phyloP scores from a whole-genome alignment of 148 eudicot genomes.

The Polygonum aviculare region DNA sequence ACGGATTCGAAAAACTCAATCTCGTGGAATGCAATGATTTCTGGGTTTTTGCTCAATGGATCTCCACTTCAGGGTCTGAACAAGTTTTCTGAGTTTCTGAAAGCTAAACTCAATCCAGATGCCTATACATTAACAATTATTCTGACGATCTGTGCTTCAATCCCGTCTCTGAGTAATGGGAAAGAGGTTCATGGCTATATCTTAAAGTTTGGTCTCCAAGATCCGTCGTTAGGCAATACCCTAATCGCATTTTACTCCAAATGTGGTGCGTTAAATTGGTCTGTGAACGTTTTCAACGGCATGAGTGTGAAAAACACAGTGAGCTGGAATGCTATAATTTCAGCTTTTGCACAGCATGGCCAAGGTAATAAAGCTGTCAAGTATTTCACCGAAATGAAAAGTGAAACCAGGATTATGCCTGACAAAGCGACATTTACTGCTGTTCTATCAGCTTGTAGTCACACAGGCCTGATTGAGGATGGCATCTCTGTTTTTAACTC shows the following conservation, averaged over 20 bases:
- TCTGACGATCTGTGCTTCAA: conserved; percentile 52
- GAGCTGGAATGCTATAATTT: conserved; percentile 70
- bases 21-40: conserved; percentile 69
- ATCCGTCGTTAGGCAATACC: conserved; percentile 47
- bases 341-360: conserved; percentile 62
- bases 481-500: conserved; percentile 52
- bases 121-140: conserved; percentile 44
- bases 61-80: conserved; percentile 37
- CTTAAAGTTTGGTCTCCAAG: conserved; percentile 28
- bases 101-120: conserved; percentile 32
- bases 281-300: conserved; percentile 38
- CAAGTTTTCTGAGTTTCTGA: conserved; percentile 37
- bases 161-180: conserved; percentile 45
- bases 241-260: conserved; percentile 60
- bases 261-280: conserved; percentile 43
- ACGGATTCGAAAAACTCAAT: conserved; percentile 38
- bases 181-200: conserved; percentile 60
- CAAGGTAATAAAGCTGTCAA: conserved; percentile 44
- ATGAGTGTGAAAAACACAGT: conserved; percentile 43
- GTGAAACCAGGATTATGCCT: conserved; percentile 31
- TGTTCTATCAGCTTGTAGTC: conserved; percentile 81
- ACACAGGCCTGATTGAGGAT: conserved; percentile 57
- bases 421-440: conserved; percentile 64
- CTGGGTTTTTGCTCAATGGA: conserved; percentile 45
- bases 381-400: conserved; percentile 44